Evolutionary conservation across 352 stramenopile genomes (phyloP).

Genomic region (Phytophthora podocarpi): DNA sequence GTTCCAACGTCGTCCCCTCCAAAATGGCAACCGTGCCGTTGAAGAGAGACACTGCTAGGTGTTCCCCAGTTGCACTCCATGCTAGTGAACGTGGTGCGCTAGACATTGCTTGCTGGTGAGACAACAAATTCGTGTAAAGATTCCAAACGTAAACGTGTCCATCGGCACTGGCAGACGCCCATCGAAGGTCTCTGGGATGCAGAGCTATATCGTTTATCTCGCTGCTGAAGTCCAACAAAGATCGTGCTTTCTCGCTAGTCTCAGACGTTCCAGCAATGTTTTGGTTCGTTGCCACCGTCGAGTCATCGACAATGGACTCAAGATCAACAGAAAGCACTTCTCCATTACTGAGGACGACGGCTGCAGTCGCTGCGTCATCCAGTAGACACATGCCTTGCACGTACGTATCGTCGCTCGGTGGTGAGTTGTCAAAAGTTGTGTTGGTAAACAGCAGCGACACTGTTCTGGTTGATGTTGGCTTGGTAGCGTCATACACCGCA

Average conservation of each 20-base stretch:
- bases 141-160: conserved; percentile 48
- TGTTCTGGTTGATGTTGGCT: background rate
- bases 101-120: conserved; percentile 22
- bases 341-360: conserved; percentile 31
- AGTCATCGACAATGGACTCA: conserved; percentile 24
- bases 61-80: conserved; percentile 44
- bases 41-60: conserved; percentile 49
- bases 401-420: conserved; percentile 4
- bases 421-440: background rate
- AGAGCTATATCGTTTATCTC: conserved; percentile 40
- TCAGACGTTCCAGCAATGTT: background rate
- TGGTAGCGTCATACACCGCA: conserved; percentile 9
- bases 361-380: conserved; percentile 23
- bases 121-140: conserved; percentile 40
- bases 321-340: conserved; percentile 37
- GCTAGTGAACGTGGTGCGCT: conserved; percentile 35
- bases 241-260: conserved; percentile 15
- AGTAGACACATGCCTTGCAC: conserved; percentile 30
- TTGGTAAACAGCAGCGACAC: conserved; percentile 12
- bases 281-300: background rate
- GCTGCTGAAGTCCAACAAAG: conserved; percentile 32
- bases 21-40: conserved; percentile 51
- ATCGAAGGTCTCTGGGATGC: conserved; percentile 41
- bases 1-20: conserved; percentile 28
- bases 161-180: conserved; percentile 47